Conservation (phyloP, 2,329 filamentous ascomycete genomes). For the Alternaria sp. region DNA sequence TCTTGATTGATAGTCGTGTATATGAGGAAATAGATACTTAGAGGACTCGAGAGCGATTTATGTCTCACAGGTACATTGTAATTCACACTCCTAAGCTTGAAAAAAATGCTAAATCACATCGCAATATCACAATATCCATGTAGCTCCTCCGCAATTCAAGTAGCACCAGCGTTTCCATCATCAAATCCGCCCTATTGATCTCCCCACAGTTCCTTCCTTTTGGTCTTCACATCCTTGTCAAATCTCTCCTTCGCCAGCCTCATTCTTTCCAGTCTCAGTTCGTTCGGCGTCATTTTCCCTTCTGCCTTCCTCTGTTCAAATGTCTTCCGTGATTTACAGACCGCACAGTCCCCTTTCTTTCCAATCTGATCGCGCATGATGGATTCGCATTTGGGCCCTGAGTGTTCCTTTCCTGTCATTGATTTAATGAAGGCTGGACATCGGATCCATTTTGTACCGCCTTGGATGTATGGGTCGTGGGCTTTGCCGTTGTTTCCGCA, state of each 20-base stretch:
- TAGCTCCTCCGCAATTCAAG: neutral
- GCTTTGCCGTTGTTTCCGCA: neutral
- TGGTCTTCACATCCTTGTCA: neutral
- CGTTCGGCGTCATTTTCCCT: neutral
- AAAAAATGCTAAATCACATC: neutral
- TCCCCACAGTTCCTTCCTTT: neutral
- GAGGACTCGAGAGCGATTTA: neutral
- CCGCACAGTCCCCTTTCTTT: neutral
- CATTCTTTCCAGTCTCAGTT: neutral
- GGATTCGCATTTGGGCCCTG: neutral
- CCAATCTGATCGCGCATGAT: neutral
- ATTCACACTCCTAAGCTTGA: neutral
- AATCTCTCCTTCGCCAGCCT: neutral
- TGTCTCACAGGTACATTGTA: neutral
- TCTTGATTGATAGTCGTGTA: neutral
- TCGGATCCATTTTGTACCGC: neutral
- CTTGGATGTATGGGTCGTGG: neutral
- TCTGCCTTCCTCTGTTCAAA: neutral
- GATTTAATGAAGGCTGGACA: neutral
- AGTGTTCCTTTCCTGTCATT: neutral
- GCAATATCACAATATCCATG: neutral
- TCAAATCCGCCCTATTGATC: neutral
- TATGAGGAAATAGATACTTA: neutral
- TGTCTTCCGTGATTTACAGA: neutral
- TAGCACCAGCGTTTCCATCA: neutral